A percentile compares a stretch with the other conserved stretches of the same genome.
Evolutionary conservation across 192 early-diverging fungal genomes (phyloP).

Genomic region (Coemansia sp.): DNA sequence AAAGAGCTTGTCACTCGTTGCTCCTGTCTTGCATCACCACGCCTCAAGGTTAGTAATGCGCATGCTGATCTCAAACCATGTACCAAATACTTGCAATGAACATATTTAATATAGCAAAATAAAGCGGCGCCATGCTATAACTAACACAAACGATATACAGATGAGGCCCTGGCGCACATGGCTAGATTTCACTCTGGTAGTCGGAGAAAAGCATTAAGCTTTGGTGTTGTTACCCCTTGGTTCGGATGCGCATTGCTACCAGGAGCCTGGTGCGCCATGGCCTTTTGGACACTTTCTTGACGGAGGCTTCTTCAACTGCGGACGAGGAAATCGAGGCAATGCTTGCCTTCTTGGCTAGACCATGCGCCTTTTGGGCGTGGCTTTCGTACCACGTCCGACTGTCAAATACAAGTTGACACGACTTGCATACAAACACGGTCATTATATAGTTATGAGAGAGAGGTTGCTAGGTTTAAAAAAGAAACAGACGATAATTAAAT

Average conservation of each 20-base stretch:
- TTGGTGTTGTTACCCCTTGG: conserved; percentile 1
- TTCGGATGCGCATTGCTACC: background rate
- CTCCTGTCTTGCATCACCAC: background rate
- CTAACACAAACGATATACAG: background rate
- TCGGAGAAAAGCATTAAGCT: background rate
- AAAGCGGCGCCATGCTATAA: background rate
- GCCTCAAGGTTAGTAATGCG: background rate
- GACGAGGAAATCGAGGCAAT: conserved; percentile 13
- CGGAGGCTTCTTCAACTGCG: background rate
- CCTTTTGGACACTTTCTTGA: background rate
- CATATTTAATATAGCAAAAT: background rate
- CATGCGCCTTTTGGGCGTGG: conserved; percentile 23
- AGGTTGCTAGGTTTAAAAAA: background rate
- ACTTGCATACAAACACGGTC: conserved; percentile 26
- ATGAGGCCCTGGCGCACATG: background rate
- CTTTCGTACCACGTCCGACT: conserved; percentile 36
- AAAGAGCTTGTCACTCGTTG: background rate
- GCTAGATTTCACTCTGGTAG: background rate
- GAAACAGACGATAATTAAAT: background rate
- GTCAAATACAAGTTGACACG: conserved; percentile 28
- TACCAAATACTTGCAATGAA: background rate
- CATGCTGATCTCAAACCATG: background rate
- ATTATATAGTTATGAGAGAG: background rate
- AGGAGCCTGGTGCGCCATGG: conserved; percentile 6
- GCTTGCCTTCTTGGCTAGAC: conserved; percentile 1